phyloP scores from a whole-genome alignment of 1,284 basidiomycete genomes.

The Abortiporus biennis region DNA sequence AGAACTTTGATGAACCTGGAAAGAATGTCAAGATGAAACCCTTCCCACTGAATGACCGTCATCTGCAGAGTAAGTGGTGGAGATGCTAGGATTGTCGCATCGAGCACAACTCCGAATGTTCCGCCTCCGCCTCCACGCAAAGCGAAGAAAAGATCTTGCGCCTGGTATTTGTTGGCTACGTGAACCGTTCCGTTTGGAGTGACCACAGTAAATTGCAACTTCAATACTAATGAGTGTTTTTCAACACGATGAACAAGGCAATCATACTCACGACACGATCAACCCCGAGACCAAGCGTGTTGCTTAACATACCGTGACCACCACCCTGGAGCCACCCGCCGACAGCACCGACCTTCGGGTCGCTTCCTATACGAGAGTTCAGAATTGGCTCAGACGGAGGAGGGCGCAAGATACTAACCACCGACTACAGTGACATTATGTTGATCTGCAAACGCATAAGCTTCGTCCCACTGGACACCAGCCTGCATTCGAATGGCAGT shows the following conservation, averaged over 20 bases:
- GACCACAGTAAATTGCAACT: conserved; percentile 33
- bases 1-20: no score
- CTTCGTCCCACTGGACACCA: conserved; percentile 40
- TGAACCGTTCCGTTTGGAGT: conserved; percentile 29
- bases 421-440: conserved; percentile 17
- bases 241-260: no score
- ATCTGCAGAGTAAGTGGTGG: no score
- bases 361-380: no score
- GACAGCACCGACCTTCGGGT: conserved; percentile 20
- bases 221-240: no score
- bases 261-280: no score
- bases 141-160: conserved; percentile 43
- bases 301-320: conserved; percentile 31
- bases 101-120: conserved; percentile 36
- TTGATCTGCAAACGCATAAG: conserved; percentile 29
- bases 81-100: no score
- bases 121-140: conserved; percentile 44
- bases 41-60: no score
- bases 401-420: conserved; percentile 27
- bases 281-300: conserved; percentile 39
- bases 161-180: conserved; percentile 27
- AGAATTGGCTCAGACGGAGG: no score
- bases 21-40: no score
- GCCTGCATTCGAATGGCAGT: conserved; percentile 30
- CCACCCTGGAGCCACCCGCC: conserved; percentile 42